phyloP scores from a whole-genome alignment of 2,329 filamentous ascomycete species.

The Talaromyces funiculosus region DNA sequence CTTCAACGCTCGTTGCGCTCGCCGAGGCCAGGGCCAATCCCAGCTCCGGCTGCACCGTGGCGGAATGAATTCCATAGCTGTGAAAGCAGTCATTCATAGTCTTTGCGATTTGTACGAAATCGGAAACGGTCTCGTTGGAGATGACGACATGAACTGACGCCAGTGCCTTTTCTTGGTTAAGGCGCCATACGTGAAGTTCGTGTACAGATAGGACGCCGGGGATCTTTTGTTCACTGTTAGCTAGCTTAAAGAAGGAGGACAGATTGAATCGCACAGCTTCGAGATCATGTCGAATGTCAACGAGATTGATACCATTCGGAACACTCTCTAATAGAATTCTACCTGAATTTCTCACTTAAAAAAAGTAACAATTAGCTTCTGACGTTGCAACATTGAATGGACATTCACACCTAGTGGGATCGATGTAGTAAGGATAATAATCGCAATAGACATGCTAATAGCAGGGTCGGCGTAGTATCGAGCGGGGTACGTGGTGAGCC shows the following conservation, averaged over 20 bases:
- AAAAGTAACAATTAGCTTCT: not conserved
- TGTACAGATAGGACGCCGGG: conserved; percentile 63
- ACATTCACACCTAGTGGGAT: conserved; percentile 47
- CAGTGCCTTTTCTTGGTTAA: conserved; percentile 64
- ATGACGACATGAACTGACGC: conserved; percentile 63
- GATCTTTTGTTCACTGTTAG: conserved; percentile 9
- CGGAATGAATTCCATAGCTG: conserved; percentile 67
- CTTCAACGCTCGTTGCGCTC: not conserved
- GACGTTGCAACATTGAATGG: not conserved
- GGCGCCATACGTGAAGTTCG: conserved; percentile 70
- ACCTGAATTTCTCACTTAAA: conserved; percentile 39
- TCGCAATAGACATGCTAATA: conserved; percentile 61
- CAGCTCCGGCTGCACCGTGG: conserved; percentile 64
- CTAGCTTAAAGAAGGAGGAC: not conserved
- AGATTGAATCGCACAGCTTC: conserved; percentile 47
- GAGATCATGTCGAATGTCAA: conserved; percentile 63
- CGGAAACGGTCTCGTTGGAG: conserved; percentile 47
- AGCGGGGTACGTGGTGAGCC: conserved; percentile 53
- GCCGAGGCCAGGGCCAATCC: conserved; percentile 15
- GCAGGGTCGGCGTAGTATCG: conserved; percentile 69
- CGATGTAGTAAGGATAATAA: conserved; percentile 64
- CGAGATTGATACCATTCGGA: conserved; percentile 54
- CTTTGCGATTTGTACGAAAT: conserved; percentile 57
- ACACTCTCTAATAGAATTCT: conserved; percentile 63
- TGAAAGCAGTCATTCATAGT: conserved; percentile 65